A percentile compares a stretch with the other conserved stretches of the same genome.
Conservation (phyloP, 441 rosid genomes). For the Kokia cookei region DNA sequence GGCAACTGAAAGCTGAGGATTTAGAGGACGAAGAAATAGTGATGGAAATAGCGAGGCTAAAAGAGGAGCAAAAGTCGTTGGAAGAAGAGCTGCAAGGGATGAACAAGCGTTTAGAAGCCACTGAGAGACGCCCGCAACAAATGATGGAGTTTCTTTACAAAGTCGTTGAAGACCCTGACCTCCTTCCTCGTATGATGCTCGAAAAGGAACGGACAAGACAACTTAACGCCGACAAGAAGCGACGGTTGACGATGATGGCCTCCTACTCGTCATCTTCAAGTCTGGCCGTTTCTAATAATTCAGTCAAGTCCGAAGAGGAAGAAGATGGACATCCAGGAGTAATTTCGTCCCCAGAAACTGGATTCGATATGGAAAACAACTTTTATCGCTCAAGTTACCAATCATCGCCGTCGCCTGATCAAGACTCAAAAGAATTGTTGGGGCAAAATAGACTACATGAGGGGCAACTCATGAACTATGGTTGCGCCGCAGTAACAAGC, state of each 20-base stretch:
- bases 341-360: constrained; percentile 28
- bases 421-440: constrained; percentile 13
- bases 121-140: constrained; percentile 81
- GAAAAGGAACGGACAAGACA: constrained; percentile 37
- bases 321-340: constrained; percentile 30
- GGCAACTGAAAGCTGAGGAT: constrained; percentile 31
- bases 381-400: constrained; percentile 13
- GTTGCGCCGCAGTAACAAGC: constrained; percentile 7
- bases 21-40: constrained; percentile 61
- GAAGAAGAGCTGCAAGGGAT: constrained; percentile 67
- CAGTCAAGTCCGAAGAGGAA: constrained; percentile 49
- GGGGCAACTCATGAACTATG: constrained; percentile 5
- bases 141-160: constrained; percentile 71
- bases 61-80: constrained; percentile 56
- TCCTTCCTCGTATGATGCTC: constrained; percentile 64
- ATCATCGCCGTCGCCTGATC: constrained; percentile 32
- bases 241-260: constrained; percentile 37
- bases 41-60: constrained; percentile 65
- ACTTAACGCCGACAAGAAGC: constrained; percentile 36
- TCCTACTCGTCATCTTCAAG: constrained; percentile 28
- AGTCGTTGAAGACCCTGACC: constrained; percentile 72
- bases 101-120: constrained; percentile 64
- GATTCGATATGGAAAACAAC: constrained; percentile 12
- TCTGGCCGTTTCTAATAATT: constrained; percentile 26
- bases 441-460: not conserved